A percentile compares a stretch with the other conserved stretches of the same genome.
phyloP scores from a whole-genome alignment of 192 early-diverging fungal species.

The Coemansia sp. region DNA sequence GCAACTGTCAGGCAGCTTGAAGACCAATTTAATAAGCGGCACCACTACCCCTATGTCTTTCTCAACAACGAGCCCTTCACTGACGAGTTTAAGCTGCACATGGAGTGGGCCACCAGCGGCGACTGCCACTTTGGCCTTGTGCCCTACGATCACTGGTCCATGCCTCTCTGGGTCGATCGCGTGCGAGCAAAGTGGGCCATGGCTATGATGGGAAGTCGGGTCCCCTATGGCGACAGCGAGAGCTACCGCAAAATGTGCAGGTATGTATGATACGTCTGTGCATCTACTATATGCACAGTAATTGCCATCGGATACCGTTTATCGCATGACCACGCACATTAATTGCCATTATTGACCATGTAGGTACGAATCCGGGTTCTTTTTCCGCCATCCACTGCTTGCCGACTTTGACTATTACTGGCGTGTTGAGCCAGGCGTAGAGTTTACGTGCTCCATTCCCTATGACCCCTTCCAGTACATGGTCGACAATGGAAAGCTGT shows the following conservation, averaged over 20 bases:
- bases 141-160: slow-evolving; percentile 70
- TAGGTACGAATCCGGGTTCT: slow-evolving; percentile 55
- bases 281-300: not conserved
- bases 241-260: slow-evolving; percentile 58
- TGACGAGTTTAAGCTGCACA: slow-evolving; percentile 56
- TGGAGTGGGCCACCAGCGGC: slow-evolving; percentile 55
- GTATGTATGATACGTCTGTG: slow-evolving; percentile 14
- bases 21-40: slow-evolving; percentile 66
- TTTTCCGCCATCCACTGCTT: slow-evolving; percentile 59
- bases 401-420: slow-evolving; percentile 59
- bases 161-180: slow-evolving; percentile 61
- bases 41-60: slow-evolving; percentile 70
- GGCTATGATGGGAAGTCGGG: slow-evolving; percentile 47
- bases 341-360: slow-evolving; percentile 64
- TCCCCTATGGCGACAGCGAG: slow-evolving; percentile 66
- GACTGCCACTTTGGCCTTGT: slow-evolving; percentile 66
- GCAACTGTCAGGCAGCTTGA: slow-evolving; percentile 70
- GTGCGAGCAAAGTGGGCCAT: slow-evolving; percentile 54
- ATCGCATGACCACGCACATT: slow-evolving; percentile 47
- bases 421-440: slow-evolving; percentile 58
- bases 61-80: slow-evolving; percentile 70
- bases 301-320: slow-evolving; percentile 56
- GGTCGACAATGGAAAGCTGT: slow-evolving; percentile 48
- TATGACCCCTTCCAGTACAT: slow-evolving; percentile 62
- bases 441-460: slow-evolving; percentile 57